Conservation (phyloP, 768 basidiomycete species). For the Cystobasidium tubakii region DNA sequence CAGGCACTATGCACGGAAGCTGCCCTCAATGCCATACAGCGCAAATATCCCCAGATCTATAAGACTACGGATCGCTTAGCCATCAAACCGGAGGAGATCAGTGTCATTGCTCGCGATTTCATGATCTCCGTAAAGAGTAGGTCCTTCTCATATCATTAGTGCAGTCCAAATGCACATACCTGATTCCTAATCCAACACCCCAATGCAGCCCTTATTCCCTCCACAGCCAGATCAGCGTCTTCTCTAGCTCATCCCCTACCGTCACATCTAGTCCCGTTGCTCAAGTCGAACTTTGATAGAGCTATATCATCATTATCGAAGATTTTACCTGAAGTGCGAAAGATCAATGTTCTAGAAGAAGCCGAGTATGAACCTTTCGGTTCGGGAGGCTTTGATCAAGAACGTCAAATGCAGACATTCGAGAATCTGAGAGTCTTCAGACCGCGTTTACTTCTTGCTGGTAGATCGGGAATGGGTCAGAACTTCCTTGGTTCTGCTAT, state of each 20-base stretch:
- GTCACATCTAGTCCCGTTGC: slow-evolving; percentile 70
- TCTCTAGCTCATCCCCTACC: slow-evolving; percentile 81
- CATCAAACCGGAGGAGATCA: slow-evolving; percentile 77
- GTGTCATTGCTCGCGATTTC: slow-evolving; percentile 79
- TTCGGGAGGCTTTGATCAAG: slow-evolving; percentile 43
- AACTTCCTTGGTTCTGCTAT: slow-evolving; percentile 80
- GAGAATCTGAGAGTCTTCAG: slow-evolving; percentile 84
- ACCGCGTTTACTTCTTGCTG: slow-evolving; percentile 77
- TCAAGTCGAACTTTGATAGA: slow-evolving; percentile 62
- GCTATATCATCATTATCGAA: slow-evolving; percentile 67
- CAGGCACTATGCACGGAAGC: slow-evolving; percentile 95
- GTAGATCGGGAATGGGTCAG: slow-evolving; percentile 82
- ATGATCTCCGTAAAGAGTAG: slow-evolving; percentile 94
- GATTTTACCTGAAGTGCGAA: slow-evolving; percentile 74
- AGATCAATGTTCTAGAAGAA: slow-evolving; percentile 79
- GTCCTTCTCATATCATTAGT: slow-evolving; percentile 47
- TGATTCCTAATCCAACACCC: background rate
- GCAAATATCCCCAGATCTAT: slow-evolving; percentile 96
- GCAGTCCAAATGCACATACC: background rate
- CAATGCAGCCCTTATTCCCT: slow-evolving; percentile 75
- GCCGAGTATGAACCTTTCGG: slow-evolving; percentile 87
- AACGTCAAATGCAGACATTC: slow-evolving; percentile 54
- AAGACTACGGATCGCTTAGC: slow-evolving; percentile 77
- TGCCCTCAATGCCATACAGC: slow-evolving; percentile 88
- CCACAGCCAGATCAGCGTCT: slow-evolving; percentile 82